Evolutionary conservation across 768 basidiomycete species (phyloP).

Genomic region (Saitozyma podzolica): DNA sequence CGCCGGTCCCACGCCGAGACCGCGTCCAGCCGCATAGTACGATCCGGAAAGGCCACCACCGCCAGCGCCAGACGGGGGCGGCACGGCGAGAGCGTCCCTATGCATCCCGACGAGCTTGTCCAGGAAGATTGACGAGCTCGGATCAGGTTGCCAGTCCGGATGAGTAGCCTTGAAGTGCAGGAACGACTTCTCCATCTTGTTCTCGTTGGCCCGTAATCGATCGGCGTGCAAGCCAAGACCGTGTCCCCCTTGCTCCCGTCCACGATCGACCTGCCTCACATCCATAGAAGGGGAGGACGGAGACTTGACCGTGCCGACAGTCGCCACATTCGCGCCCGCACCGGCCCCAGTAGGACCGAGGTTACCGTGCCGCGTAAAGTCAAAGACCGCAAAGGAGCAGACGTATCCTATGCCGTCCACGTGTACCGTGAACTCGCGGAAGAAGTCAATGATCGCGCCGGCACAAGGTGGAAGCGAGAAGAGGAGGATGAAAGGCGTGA

Average conservation of each 20-base stretch:
- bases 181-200: conserved; percentile 87
- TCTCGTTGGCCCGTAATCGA: conserved; percentile 30
- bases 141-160: conserved; percentile 95
- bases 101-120: conserved; percentile 62
- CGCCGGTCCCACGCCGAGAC: conserved; percentile 12
- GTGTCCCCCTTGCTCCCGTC: neutral
- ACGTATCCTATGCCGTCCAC: conserved; percentile 95
- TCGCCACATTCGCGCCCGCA: neutral
- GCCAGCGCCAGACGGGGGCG: neutral
- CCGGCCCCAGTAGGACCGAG: conserved; percentile 63
- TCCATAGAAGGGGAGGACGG: neutral
- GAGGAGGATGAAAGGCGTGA: conserved; percentile 93
- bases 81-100: conserved; percentile 8
- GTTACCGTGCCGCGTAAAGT: conserved; percentile 92
- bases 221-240: neutral
- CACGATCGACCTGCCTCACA: no score
- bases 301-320: neutral
- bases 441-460: conserved; percentile 91
- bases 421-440: conserved; percentile 96
- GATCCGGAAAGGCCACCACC: neutral
- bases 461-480: conserved; percentile 87
- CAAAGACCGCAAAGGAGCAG: conserved; percentile 97
- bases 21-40: conserved; percentile 11
- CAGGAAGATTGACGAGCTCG: conserved; percentile 85
- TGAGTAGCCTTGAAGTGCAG: conserved; percentile 63